Evolutionary conservation across 1,284 basidiomycete species (phyloP), one percentile per base, ranked within the genome.

Genomic region (Wolfiporia cocos): DNA sequence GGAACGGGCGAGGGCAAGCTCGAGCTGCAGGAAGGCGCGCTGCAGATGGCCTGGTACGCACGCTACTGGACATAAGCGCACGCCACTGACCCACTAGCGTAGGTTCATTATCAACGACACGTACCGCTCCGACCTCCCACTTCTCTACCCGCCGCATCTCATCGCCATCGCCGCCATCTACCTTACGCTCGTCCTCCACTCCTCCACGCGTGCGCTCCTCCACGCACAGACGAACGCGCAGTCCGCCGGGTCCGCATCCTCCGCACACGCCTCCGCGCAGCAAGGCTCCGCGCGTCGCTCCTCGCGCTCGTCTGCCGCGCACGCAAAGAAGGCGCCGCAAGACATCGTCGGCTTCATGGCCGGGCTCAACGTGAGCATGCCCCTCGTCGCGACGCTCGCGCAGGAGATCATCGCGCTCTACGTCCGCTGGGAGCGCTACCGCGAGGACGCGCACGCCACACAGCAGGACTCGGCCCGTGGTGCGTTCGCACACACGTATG

Each of bases 61-160:
- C 12, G 15, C 40, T 24, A 28, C 31, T 19, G 26, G 4, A 24
- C 12, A 3, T 18, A 23, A 9, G 24, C 26, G 35, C 18, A 31
- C 18, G 10, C 15, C 11, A 10, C 30, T 24, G 38, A 30, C 10
- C 19, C 29, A 26, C 29, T 11, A 24, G 29, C 3, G n/a, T 43
- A 94, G 92, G 91, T 92, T 94, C 61, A 80, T 97, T 50, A 83
- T 98, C 57, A 99, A 98, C 67, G 96, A 99, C 63, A 92, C 88
- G 0, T 98, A 93, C 60, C 83, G 92, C 39, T 92, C 90, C 1
- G 87, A 94, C 42, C 69, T 98, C 10, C 91, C 89, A 52, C 78
- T 98, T 9, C 66, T 96, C 26, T 87, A 98, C 56, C 92, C 95
- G 0, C 95, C 95, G 0, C 92, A 97, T 61, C 73, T 98, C 44